A percentile compares a stretch with the other conserved stretches of the same genome.
Evolutionary conservation across 176 grass and related monocot species (phyloP).

Genomic region (Echinochloa phyllopogon): DNA sequence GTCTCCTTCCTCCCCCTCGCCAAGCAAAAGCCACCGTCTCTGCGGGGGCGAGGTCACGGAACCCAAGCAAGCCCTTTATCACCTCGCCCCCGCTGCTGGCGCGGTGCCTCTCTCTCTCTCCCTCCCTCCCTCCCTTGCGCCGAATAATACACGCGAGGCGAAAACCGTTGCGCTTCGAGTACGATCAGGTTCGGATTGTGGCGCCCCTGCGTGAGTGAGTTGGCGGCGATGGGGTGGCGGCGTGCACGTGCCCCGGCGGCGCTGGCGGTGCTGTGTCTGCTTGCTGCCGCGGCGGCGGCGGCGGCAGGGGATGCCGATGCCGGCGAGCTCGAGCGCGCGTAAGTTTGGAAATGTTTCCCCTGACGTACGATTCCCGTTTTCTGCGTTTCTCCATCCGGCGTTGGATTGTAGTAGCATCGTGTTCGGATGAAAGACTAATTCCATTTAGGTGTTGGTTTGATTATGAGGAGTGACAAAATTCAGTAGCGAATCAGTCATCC

Average conservation of each 20-base stretch:
- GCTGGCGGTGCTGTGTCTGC: conserved; percentile 6
- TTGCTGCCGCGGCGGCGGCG: conserved; percentile 5
- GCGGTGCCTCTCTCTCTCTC: background rate
- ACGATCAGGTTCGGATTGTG: background rate
- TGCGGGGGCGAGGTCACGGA: background rate
- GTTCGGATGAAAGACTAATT: background rate
- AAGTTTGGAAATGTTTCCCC: conserved; percentile 36
- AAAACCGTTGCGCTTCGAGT: background rate
- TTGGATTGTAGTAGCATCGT: background rate
- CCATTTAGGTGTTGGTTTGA: background rate
- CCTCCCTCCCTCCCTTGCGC: background rate
- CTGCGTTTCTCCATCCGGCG: background rate
- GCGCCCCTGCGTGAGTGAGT: background rate
- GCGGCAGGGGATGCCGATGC: conserved; percentile 10
- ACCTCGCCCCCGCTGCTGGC: background rate
- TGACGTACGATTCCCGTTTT: background rate
- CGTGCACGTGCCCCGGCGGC: conserved; percentile 12
- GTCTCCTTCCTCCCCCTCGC: conserved; percentile 40
- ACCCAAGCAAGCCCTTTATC: conserved; percentile 14
- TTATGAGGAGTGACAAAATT: background rate
- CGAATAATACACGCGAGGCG: background rate
- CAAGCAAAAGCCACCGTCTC: conserved; percentile 38
- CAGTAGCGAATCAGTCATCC: background rate
- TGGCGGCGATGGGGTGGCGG: conserved; percentile 40
- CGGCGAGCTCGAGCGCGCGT: conserved; percentile 58